These are phyloP conservation scores for Xylaria sp. DNA, from an alignment of 2,329 filamentous ascomycete genomes.

Conservation along the genomic window DNA sequence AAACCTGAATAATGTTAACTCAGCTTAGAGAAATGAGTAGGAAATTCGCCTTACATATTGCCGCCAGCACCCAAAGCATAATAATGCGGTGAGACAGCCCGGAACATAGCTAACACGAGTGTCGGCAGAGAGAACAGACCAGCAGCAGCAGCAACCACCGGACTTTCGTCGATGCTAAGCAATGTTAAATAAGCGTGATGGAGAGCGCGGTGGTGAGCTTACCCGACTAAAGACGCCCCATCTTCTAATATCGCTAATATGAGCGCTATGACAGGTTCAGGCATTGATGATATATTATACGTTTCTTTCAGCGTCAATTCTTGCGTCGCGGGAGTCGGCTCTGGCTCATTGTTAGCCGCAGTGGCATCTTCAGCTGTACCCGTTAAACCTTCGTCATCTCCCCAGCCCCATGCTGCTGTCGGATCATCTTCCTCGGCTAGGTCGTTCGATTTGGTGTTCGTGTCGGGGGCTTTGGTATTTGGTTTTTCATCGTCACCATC, in stretches of 20 bases:
- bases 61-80: conserved; percentile 68
- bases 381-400: conserved; percentile 63
- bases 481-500: conserved; percentile 62
- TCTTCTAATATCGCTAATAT: conserved; percentile 66
- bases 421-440: conserved; percentile 45
- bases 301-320: conserved; percentile 83
- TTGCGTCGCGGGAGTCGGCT: conserved; percentile 46
- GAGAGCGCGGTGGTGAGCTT: conserved; percentile 32
- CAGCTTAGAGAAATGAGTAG: not conserved
- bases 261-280: conserved; percentile 74
- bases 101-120: conserved; percentile 76
- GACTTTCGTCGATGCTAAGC: conserved; percentile 52
- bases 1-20: conserved; percentile 52
- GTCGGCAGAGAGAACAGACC: conserved; percentile 76
- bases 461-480: conserved; percentile 61
- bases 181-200: conserved; percentile 14
- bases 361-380: conserved; percentile 38
- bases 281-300: conserved; percentile 88
- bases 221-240: conserved; percentile 61
- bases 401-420: conserved; percentile 84
- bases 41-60: conserved; percentile 60
- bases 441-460: conserved; percentile 37
- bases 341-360: conserved; percentile 21
- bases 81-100: conserved; percentile 75
- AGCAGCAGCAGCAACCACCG: conserved; percentile 69